These are phyloP conservation scores for Thelonectria discophora DNA, from an alignment of 2,329 filamentous ascomycete genomes.

Conservation along the genomic window DNA sequence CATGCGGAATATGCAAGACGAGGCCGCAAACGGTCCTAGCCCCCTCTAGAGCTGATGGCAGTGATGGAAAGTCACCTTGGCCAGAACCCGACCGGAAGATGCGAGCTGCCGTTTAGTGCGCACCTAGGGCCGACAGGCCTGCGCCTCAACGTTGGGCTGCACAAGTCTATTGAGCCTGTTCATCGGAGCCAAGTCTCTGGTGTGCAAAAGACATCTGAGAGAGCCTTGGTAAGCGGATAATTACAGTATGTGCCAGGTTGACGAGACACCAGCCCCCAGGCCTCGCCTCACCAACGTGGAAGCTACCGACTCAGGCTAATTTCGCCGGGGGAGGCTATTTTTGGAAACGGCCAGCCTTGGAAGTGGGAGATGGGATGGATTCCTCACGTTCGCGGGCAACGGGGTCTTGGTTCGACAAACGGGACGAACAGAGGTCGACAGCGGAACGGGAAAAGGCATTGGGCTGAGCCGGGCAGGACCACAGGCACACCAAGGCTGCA, in stretches of 20 bases:
- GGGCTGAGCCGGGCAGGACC: constrained; percentile 3
- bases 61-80: constrained; percentile 1
- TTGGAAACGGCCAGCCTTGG: too few species aligned
- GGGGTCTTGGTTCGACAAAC: too few species aligned
- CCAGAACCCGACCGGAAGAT: background rate
- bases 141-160: constrained; percentile 30
- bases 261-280: constrained; percentile 26
- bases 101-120: constrained; percentile 9
- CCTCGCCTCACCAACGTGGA: constrained; percentile 26
- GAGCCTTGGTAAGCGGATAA: background rate
- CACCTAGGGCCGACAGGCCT: constrained; percentile 18
- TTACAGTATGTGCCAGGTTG: constrained; percentile 5
- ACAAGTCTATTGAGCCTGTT: background rate
- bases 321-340: constrained; percentile 39
- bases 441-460: background rate
- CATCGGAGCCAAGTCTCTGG: background rate
- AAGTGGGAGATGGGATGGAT: constrained; percentile 32
- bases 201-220: too few species aligned
- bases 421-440: too few species aligned
- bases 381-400: constrained; percentile 17
- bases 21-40: constrained; percentile 6
- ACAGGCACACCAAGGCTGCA: background rate
- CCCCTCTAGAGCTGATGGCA: constrained; percentile 19
- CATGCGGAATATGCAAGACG: constrained; percentile 10
- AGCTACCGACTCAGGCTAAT: constrained; percentile 28